Conservation (phyloP, 805 yeast genomes). For the Blastobotrys robertii region DNA sequence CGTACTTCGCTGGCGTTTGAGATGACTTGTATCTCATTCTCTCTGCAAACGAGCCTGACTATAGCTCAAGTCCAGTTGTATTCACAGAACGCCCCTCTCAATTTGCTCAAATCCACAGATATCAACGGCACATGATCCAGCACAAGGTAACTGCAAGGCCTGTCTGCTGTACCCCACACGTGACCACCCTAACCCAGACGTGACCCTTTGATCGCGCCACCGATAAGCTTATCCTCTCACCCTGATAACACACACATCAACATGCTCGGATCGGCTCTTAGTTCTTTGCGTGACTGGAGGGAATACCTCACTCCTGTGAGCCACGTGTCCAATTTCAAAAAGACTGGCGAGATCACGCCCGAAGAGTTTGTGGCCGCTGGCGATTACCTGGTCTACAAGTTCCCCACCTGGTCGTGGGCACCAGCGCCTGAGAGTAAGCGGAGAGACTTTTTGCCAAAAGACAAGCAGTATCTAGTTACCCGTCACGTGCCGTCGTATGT, state of each 20-base stretch:
- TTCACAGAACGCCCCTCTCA: no score
- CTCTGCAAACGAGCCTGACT: no score
- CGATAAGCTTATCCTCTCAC: no score
- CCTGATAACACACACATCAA: neutral
- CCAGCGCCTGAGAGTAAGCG: conserved; percentile 43
- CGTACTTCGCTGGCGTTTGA: no score
- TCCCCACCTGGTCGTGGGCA: conserved; percentile 96
- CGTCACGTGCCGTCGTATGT: conserved; percentile 80
- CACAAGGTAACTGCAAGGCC: no score
- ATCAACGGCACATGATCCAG: no score
- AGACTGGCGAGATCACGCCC: conserved; percentile 90
- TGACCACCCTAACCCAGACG: no score
- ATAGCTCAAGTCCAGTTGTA: no score
- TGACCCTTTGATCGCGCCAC: no score
- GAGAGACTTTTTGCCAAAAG: conserved; percentile 69
- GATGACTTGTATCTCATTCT: no score
- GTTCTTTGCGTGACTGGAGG: conserved; percentile 50
- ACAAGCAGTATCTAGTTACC: conserved; percentile 82
- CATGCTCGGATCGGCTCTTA: conserved; percentile 66
- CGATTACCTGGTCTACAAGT: conserved; percentile 79
- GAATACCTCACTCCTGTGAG: conserved; percentile 90
- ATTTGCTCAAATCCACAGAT: no score
- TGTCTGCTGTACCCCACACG: no score
- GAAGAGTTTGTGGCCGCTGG: conserved; percentile 94
- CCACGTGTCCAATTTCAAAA: conserved; percentile 73